Percentiles rank a stretch among this genome's conserved stretches.
Conservation (phyloP, 768 basidiomycete species). For the Coprinopsis marcescibilis region DNA sequence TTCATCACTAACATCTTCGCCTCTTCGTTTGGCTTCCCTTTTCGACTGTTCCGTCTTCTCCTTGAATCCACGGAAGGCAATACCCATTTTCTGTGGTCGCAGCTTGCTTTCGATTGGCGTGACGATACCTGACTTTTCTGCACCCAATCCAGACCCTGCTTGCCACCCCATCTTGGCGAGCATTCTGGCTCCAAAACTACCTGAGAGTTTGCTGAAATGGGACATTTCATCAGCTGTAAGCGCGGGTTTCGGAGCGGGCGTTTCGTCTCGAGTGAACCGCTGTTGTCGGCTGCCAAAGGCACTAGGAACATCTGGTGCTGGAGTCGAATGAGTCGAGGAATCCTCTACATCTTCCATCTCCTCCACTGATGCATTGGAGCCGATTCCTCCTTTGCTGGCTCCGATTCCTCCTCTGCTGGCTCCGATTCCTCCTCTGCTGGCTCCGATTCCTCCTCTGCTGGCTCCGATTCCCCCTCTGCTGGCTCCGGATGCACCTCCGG, state of each 20-base stretch:
- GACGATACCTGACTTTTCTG: constrained; percentile 75
- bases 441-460: constrained; percentile 2
- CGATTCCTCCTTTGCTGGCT: constrained; percentile 40
- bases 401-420: constrained; percentile 13
- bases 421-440: constrained; percentile 9
- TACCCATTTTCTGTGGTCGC: constrained; percentile 81
- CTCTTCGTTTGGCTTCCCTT: constrained; percentile 68
- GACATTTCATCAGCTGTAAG: constrained; percentile 61
- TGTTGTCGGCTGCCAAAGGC: constrained; percentile 32
- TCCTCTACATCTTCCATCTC: constrained; percentile 1
- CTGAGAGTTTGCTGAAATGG: constrained; percentile 79
- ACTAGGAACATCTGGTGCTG: constrained; percentile 34
- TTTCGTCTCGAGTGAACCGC: constrained; percentile 48
- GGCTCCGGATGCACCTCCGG: not conserved
- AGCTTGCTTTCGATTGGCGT: constrained; percentile 82
- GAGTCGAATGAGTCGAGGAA: constrained; percentile 18
- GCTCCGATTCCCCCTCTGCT: constrained; percentile 8
- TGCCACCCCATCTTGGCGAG: constrained; percentile 96
- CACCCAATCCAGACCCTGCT: constrained; percentile 73
- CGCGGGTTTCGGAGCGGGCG: constrained; percentile 41
- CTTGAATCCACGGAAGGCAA: constrained; percentile 81
- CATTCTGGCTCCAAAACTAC: constrained; percentile 82
- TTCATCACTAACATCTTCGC: constrained; percentile 71
- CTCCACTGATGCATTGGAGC: constrained; percentile 19
- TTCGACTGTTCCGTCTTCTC: constrained; percentile 86